Evolutionary conservation across 352 stramenopile species (phyloP).

Genomic region (Globisporangium cystogenes): DNA sequence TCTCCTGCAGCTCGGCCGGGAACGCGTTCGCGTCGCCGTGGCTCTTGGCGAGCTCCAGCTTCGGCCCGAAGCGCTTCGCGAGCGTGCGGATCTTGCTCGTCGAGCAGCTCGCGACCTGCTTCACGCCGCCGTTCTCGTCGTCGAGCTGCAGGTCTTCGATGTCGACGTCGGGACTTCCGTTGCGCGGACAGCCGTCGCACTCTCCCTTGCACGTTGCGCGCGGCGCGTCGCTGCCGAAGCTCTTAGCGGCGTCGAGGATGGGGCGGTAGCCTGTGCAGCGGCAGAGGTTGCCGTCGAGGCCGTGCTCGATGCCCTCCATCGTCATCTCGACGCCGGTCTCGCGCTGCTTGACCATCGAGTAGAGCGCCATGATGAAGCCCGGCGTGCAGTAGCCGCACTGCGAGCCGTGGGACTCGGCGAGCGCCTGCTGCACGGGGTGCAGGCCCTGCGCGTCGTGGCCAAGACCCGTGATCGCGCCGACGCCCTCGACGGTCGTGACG

Average conservation of each 20-base stretch:
- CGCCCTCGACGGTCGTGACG: conserved; percentile 85
- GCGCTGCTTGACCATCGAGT: conserved; percentile 75
- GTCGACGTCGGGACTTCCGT: conserved; percentile 30
- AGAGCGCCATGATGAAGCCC: conserved; percentile 84
- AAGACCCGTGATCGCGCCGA: conserved; percentile 30
- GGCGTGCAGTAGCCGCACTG: conserved; percentile 95
- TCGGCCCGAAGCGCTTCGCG: conserved; percentile 25
- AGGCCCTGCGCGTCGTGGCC: conserved; percentile 33
- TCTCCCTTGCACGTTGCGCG: conserved; percentile 57
- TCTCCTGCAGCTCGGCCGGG: conserved; percentile 54
- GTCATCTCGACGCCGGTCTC: conserved; percentile 58
- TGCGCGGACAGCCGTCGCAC: conserved; percentile 65
- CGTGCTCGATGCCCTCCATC: conserved; percentile 90
- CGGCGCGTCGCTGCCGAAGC: conserved; percentile 64
- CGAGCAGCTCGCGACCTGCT: conserved; percentile 52
- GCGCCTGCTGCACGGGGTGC: conserved; percentile 79
- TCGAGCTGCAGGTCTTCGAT: conserved; percentile 46
- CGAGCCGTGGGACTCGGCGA: conserved; percentile 91
- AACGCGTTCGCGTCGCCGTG: conserved; percentile 25
- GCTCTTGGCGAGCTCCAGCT: conserved; percentile 18
- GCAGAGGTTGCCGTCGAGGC: conserved; percentile 95
- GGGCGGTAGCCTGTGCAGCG: conserved; percentile 90
- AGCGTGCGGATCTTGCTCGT: conserved; percentile 64
- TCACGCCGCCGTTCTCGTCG: conserved; percentile 16
- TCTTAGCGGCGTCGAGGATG: conserved; percentile 84